A percentile compares a stretch with the other conserved stretches of the same genome.
Evolutionary conservation across 768 basidiomycete species (phyloP).

Genomic region (Tephrocybe sp.): DNA sequence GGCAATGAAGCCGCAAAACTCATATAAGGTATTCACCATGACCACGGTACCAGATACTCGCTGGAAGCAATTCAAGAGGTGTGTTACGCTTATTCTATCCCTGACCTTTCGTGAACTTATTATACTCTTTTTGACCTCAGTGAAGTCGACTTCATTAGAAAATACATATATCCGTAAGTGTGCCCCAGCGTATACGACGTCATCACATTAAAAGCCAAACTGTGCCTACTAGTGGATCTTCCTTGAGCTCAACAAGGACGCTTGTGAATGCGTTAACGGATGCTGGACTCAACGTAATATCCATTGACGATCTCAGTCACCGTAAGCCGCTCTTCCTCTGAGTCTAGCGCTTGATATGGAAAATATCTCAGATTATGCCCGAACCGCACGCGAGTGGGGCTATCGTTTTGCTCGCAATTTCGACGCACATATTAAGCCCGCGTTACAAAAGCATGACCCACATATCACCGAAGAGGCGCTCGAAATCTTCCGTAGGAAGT

Average conservation of each 20-base stretch:
- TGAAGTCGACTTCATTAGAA: conserved; percentile 12
- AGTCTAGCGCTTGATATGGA: no score
- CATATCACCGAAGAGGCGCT: background rate
- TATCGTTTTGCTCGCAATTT: conserved; percentile 9
- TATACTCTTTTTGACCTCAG: background rate
- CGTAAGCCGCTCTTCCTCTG: conserved; percentile 1
- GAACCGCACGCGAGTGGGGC: conserved; percentile 13
- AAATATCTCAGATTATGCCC: conserved; percentile 10
- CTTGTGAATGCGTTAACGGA: conserved; percentile 7
- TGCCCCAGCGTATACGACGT: no score
- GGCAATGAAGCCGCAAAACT: conserved; percentile 11
- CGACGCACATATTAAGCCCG: conserved; percentile 10
- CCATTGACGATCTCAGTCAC: conserved; percentile 11
- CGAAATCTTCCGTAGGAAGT: conserved; percentile 10
- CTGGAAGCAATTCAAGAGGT: conserved; percentile 10
- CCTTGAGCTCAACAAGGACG: conserved; percentile 4
- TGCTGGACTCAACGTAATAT: conserved; percentile 10
- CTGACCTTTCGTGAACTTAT: no score
- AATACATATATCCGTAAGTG: conserved; percentile 13
- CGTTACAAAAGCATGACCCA: conserved; percentile 2
- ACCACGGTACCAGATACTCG: conserved; percentile 12
- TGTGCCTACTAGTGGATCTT: background rate
- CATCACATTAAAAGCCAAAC: background rate
- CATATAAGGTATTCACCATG: conserved; percentile 13
- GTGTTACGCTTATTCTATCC: background rate